phyloP scores from a whole-genome alignment of 805 yeast species.

The Candida andamanensis region DNA sequence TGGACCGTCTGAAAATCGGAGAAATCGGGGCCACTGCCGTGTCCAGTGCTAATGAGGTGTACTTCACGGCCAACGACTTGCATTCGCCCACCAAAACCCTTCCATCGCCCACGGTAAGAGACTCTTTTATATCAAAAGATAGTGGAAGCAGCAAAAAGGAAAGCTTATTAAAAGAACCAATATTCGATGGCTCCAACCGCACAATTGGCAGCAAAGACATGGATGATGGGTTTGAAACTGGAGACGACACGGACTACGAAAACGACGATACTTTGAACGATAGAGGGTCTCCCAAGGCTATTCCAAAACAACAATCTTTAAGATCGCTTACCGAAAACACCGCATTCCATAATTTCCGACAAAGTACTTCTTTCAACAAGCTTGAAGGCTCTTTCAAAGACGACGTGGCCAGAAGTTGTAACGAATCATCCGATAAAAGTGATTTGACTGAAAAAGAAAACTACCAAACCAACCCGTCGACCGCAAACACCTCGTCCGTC shows the following conservation, averaged over 20 bases:
- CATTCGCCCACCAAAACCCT: constrained; percentile 8
- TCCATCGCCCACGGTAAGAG: constrained; percentile 11
- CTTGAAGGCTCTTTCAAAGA: constrained; percentile 2
- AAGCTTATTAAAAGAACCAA: not conserved
- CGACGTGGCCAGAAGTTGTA: constrained; percentile 3
- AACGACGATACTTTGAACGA: constrained; percentile 8
- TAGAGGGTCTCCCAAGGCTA: constrained; percentile 6
- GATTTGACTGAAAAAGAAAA: constrained; percentile 9
- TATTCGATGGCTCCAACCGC: constrained; percentile 1
- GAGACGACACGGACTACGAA: constrained; percentile 5
- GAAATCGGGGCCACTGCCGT: constrained; percentile 14
- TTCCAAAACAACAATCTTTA: constrained; percentile 15
- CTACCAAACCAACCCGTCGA: constrained; percentile 13
- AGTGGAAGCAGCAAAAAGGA: constrained; percentile 4
- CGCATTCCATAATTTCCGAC: constrained; percentile 31
- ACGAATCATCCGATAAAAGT: constrained; percentile 13
- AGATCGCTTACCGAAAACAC: constrained; percentile 31
- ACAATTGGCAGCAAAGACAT: not conserved
- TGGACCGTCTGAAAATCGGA: constrained; percentile 12
- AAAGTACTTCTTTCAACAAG: constrained; percentile 1
- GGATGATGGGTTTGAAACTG: constrained; percentile 1
- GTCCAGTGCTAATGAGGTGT: constrained; percentile 14
- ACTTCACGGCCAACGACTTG: constrained; percentile 19
- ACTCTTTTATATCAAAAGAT: constrained; percentile 8
- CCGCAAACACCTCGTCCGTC: constrained; percentile 14